Evolutionary conservation across 176 grass and related monocot species (phyloP), one percentile per base, ranked within the genome.

Genomic region (Avena sativa): DNA sequence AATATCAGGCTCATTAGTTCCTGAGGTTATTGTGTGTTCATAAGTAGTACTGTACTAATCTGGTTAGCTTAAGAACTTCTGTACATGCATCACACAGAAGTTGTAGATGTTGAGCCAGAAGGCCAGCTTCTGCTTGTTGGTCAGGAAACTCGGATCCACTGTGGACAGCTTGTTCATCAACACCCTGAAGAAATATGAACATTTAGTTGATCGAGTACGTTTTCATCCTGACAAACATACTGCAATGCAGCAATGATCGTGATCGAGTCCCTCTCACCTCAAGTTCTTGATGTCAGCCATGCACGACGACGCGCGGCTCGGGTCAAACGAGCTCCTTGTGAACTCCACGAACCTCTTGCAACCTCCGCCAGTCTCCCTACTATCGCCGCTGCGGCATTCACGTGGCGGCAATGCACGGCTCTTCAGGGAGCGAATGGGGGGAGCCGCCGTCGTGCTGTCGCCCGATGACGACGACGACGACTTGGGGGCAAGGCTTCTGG

Each of bases 21-120:
- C 26, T 17, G 13, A 3, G 9, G 12, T 20, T 40, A n/a, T 15
- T 79, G 65, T 79, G 65, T 74, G 43, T 67, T 71, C 71, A n/a
- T 49, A n/a, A 75, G 13, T 4, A 61, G 10, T 4, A 74, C 5
- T 3, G 25, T 25, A 25, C 25, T 25, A 25, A 25, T 25, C 25
- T 25, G 25, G 25, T 76, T 51, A 19, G 26, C 0, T 32, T 76
- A 19, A 76, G 83, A 74, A 65, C 3, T 66, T 5, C 67, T 63
- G 51, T 98, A 98, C 97, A 91, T 98, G 93, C 93, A 98, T 96
- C 81, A 96, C 89, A 88, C 92, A 98, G 83, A 95, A 93, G 81
- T 98, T 98, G 90, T 96, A 96, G 87, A 96, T 85, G 90, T 98
- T 98, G 73, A 98, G 89, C 96, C 96, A 98, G 70, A 98, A 98